Percentiles rank a stretch among this genome's conserved stretches.
Evolutionary conservation across 371 early-diverging fungal genomes (phyloP).

Genomic region (Mucor irregularis): DNA sequence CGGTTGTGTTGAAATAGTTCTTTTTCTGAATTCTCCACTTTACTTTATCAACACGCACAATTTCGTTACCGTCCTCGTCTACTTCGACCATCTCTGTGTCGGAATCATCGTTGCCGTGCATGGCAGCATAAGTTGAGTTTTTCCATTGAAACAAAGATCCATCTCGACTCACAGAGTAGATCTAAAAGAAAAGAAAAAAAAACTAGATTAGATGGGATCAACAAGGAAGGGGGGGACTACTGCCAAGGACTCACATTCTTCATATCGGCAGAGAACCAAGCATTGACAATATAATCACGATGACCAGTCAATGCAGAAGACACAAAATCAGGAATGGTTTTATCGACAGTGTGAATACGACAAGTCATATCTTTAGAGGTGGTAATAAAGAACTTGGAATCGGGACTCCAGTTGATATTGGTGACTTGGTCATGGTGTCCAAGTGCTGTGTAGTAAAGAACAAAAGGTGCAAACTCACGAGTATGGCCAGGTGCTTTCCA

Average conservation of each 20-base stretch:
- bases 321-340: slow-evolving; percentile 59
- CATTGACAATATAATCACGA: slow-evolving; percentile 82
- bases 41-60: slow-evolving; percentile 36
- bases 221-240: too few species aligned
- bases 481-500: slow-evolving; percentile 93
- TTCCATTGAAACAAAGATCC: slow-evolving; percentile 89
- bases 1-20: slow-evolving; percentile 72
- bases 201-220: neutral
- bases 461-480: slow-evolving; percentile 91
- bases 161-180: slow-evolving; percentile 89
- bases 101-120: slow-evolving; percentile 28
- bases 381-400: slow-evolving; percentile 62
- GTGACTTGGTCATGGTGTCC: slow-evolving; percentile 92
- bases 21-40: slow-evolving; percentile 68
- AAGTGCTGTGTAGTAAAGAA: slow-evolving; percentile 71
- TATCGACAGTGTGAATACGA: slow-evolving; percentile 73
- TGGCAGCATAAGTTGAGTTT: slow-evolving; percentile 43
- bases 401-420: slow-evolving; percentile 78
- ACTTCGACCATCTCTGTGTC: slow-evolving; percentile 53
- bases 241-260: slow-evolving; percentile 55
- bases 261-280: slow-evolving; percentile 87
- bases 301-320: slow-evolving; percentile 86
- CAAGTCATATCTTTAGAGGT: slow-evolving; percentile 92
- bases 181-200: slow-evolving; percentile 25
- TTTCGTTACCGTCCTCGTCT: slow-evolving; percentile 55